Evolutionary conservation across 2,329 filamentous ascomycete species (phyloP), one percentile per base, ranked within the genome.

Genomic region (Phialophora macrospora): DNA sequence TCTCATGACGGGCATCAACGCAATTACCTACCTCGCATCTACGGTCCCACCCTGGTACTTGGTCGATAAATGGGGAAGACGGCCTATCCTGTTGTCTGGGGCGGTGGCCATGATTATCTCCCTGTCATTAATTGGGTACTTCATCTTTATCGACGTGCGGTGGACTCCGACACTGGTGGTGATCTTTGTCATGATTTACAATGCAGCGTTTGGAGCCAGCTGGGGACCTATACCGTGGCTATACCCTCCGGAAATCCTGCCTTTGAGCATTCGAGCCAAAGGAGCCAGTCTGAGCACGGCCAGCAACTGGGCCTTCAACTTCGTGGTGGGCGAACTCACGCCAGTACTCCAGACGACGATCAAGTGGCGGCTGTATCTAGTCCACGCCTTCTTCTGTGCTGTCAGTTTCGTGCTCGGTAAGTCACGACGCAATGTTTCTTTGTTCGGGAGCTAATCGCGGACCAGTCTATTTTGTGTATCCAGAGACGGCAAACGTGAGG

Each of bases 161-260:
- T 84, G 84, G 73, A 98, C 95, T 1, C 93, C 91, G 3, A 90
- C 86, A 6, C 79, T 97, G 76, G 95, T 97, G 2, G 95, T 98
- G 57, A 79, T 96, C 58, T 96, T 96, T 74, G 95, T 99, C 75
- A 97, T 98, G 90, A 90, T 97, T 57, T 99, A 98, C 81, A 99
- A 99, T 74, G 95, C 94, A 4, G 91, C 95, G 7, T 99, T 98
- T 77, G 95, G 95, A 55, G 96, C 93, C 75, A 90, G 88, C n/a
- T 99, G 95, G 95, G 95, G 95, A 20, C 95, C 95, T 0, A 96
- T 99, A 68, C 95, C 95, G 8, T 99, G 95, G 95, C 83, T 99
- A 17, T 98, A 98, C 77, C 95, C 95, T 14, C 95, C 95, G n/a
- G 95, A 99, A 83, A 99, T 99, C 80, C 84, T 99, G 51, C 95